phyloP scores from a whole-genome alignment of 305 asterid genomes.

The Fraxinus sp. region DNA sequence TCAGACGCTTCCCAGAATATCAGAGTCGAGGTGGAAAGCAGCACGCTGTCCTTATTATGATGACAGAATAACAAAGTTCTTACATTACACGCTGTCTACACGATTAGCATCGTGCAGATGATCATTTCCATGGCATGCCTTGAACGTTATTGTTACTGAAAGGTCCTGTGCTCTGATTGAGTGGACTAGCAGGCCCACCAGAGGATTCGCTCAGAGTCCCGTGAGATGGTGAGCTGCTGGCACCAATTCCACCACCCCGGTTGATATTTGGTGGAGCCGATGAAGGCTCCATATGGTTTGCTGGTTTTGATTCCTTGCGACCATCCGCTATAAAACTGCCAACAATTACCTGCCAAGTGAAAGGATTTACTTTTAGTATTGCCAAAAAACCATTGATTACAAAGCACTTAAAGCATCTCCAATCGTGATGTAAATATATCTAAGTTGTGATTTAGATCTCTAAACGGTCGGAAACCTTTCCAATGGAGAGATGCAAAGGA shows the following conservation, averaged over 20 bases:
- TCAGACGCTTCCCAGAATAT: constrained; percentile 11
- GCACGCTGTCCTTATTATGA: constrained; percentile 17
- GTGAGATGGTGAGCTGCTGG: constrained; percentile 58
- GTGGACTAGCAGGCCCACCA: constrained; percentile 63
- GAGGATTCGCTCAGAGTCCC: constrained; percentile 60
- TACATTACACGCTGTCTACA: constrained; percentile 17
- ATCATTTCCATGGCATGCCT: constrained; percentile 59
- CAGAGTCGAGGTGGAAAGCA: constrained; percentile 17
- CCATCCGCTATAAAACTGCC: constrained; percentile 56
- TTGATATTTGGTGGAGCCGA: constrained; percentile 37
- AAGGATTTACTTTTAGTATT: background rate
- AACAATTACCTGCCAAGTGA: constrained; percentile 50
- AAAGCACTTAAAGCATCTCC: background rate
- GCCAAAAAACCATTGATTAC: background rate
- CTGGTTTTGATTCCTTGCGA: constrained; percentile 39
- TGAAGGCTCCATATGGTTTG: constrained; percentile 33
- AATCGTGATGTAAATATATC: no score
- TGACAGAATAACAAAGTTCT: constrained; percentile 22
- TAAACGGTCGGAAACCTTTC: background rate
- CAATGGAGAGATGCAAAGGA: background rate
- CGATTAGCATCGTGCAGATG: background rate
- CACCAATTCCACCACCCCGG: constrained; percentile 37
- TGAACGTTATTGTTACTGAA: constrained; percentile 39
- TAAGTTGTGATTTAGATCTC: no score
- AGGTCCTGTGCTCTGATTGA: constrained; percentile 44